Percentiles rank a stretch among this genome's conserved stretches.
These are phyloP conservation scores for Martiniozyma abietophila DNA, from an alignment of 805 yeast species.

Conservation along the genomic window DNA sequence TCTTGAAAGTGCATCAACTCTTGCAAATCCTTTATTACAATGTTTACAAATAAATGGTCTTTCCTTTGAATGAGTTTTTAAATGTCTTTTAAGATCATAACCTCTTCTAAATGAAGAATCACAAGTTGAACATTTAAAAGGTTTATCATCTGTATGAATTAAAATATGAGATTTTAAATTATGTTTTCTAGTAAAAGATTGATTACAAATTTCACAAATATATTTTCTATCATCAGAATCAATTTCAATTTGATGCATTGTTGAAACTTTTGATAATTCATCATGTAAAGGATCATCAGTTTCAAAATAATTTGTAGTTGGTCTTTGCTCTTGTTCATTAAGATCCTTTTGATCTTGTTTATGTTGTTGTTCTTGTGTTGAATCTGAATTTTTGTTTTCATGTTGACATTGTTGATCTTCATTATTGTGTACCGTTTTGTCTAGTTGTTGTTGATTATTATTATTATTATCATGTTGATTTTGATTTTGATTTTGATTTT, in stretches of 20 bases:
- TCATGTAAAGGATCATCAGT: neutral
- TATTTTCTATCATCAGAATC: constrained; percentile 32
- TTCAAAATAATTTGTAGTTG: neutral
- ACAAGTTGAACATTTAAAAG: constrained; percentile 56
- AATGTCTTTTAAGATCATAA: constrained; percentile 71
- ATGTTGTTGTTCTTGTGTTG: neutral
- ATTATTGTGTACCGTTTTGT: too few relatives aligned
- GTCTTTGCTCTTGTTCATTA: too few relatives aligned
- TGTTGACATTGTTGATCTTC: neutral
- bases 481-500: too few relatives aligned
- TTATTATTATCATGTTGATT: neutral
- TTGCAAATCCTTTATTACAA: constrained; percentile 59
- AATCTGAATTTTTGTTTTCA: too few relatives aligned
- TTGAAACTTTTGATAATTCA: constrained; percentile 4
- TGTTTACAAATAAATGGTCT: constrained; percentile 53
- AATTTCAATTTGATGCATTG: constrained; percentile 6
- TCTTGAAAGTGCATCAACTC: constrained; percentile 68
- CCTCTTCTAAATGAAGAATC: constrained; percentile 54
- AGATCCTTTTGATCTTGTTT: neutral
- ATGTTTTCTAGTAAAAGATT: constrained; percentile 62
- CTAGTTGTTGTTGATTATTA: neutral
- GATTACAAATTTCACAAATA: constrained; percentile 51
- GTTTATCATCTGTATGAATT: constrained; percentile 57
- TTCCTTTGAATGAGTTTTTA: constrained; percentile 67
- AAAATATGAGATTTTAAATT: constrained; percentile 64